Percentiles rank a stretch among this genome's conserved stretches.
These are phyloP conservation scores for Sclerotinia sclerotiorum DNA, from an alignment of 2,329 filamentous ascomycete genomes.

Conservation along the genomic window DNA sequence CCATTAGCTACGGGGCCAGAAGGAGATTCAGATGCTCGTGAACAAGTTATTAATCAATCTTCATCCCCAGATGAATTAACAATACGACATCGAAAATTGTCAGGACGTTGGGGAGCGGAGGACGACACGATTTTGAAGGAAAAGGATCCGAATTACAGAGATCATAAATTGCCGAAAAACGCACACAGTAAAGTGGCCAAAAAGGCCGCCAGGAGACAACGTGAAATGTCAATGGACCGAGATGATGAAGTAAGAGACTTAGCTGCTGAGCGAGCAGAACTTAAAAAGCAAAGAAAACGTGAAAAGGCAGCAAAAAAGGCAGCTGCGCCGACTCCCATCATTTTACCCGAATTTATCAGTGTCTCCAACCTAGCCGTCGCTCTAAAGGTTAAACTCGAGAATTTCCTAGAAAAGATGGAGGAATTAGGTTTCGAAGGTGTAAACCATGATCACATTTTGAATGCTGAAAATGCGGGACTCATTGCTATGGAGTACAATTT, in stretches of 20 bases:
- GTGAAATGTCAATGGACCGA: constrained; percentile 30
- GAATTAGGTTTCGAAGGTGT: constrained; percentile 89
- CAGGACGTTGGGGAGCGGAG: constrained; percentile 16
- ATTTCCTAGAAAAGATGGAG: constrained; percentile 73
- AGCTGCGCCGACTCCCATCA: constrained; percentile 59
- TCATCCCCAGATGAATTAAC: background rate
- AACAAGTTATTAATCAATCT: background rate
- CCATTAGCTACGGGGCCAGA: background rate
- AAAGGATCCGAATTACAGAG: constrained; percentile 11
- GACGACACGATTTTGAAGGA: background rate
- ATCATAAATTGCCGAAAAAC: constrained; percentile 21
- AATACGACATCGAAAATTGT: constrained; percentile 9
- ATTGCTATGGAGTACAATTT: constrained; percentile 92
- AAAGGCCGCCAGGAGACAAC: constrained; percentile 38
- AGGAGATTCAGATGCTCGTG: background rate
- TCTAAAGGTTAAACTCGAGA: constrained; percentile 66
- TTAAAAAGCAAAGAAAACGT: constrained; percentile 45
- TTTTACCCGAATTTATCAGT: constrained; percentile 87
- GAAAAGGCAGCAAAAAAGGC: constrained; percentile 45
- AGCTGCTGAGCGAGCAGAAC: constrained; percentile 44
- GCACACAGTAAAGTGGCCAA: constrained; percentile 34
- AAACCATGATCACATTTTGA: constrained; percentile 79
- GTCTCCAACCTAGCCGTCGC: constrained; percentile 78
- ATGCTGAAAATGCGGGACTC: constrained; percentile 84
- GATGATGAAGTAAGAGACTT: constrained; percentile 38